These are phyloP conservation scores for Cercospora zeae-maydis DNA, from an alignment of 2,329 filamentous ascomycete genomes.

Conservation along the genomic window DNA sequence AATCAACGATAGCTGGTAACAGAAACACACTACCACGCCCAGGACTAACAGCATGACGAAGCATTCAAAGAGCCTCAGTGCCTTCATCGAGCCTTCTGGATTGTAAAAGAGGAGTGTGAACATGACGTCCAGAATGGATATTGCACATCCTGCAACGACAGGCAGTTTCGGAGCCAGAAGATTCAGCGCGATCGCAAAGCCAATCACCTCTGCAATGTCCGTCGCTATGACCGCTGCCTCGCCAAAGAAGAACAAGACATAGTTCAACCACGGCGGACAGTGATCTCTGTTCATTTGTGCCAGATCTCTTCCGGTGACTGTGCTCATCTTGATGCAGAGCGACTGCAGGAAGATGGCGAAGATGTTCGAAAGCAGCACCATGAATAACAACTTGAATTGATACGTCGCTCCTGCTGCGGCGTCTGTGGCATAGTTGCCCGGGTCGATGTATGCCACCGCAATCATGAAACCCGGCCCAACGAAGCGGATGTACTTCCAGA, in stretches of 20 bases:
- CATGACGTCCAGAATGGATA: constrained; percentile 66
- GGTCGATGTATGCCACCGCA: constrained; percentile 50
- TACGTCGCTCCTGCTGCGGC: constrained; percentile 65
- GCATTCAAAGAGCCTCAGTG: constrained; percentile 60
- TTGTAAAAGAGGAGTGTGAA: constrained; percentile 65
- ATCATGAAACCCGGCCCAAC: constrained; percentile 66
- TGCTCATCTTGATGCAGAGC: constrained; percentile 58
- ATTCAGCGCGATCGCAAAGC: constrained; percentile 67
- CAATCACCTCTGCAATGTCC: constrained; percentile 63
- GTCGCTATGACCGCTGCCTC: constrained; percentile 58
- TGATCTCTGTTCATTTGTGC: constrained; percentile 49
- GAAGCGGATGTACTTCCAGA: constrained; percentile 52
- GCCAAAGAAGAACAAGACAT: constrained; percentile 52
- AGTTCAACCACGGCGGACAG: constrained; percentile 54
- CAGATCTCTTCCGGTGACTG: constrained; percentile 49
- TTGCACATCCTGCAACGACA: constrained; percentile 63
- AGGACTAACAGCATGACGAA: constrained; percentile 62
- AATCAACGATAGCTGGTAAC: constrained; percentile 64
- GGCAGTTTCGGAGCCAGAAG: constrained; percentile 59
- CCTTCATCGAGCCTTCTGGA: constrained; percentile 55
- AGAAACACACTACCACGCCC: constrained; percentile 68
- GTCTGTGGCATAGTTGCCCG: constrained; percentile 66
- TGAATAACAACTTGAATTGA: constrained; percentile 63
- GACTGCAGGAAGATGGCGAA: constrained; percentile 69
- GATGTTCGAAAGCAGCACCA: constrained; percentile 65